Base-by-base conservation (phyloP, 2,329 filamentous ascomycete species). In the Botrytis aclada region DNA sequence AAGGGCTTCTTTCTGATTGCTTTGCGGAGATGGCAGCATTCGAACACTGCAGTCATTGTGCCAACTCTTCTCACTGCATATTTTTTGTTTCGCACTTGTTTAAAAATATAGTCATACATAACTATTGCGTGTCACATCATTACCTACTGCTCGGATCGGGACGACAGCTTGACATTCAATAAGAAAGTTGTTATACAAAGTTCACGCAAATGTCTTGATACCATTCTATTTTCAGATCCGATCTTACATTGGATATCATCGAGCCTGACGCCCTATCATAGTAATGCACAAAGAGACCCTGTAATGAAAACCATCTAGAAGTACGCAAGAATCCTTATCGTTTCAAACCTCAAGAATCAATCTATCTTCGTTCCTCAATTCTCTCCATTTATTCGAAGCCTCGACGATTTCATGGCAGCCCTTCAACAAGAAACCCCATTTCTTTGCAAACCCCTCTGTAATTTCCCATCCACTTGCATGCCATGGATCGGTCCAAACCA, bases 401-500 rank as follows among this genome's bases (percentile, higher is more conserved):
- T 61, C 79, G 10, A 83, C 72, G 54, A 56, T 58, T 41, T 75
- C 79, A 39, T 76, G 75, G 56, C 78, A 72, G 18, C 75, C 79
- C 69, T 76, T 73, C 64, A 82, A 73, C 70, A 82, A 72, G 79
- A 79, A 82, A 3, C 79, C 78, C 82, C 81, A 83, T 74, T 82
- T 84, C 75, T 74, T 78, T 74, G 82, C 56, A 77, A 84, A 84
- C 16, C 82, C 83, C 74, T 83, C 80, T 20, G 82, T 82, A 76
- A 84, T 79, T 77, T 84, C 83, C 82, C 82, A 84, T 3, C 82
- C 82, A 1, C 75, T 74, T 37, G 82, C 78, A 54, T 83, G 78
- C 83, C 82, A 84, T 9, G 83, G 82, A 45, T 81, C 81, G 45
- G 78, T 81, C 84, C 84, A 86, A 14, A 82, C 83, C 73, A 85